phyloP scores from a whole-genome alignment of 345 rosid species.

The Draba incana region DNA sequence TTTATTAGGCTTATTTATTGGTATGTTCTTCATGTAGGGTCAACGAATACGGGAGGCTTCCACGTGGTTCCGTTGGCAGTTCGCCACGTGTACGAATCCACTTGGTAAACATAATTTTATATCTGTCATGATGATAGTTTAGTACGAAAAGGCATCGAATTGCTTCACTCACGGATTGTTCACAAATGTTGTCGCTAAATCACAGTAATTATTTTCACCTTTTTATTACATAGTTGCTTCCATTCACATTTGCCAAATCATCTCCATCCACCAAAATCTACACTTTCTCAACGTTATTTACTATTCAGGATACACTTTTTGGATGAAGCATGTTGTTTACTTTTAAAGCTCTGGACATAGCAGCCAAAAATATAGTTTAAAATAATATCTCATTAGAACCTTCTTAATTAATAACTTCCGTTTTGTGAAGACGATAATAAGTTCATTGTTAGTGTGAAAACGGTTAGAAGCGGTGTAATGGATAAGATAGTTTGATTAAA shows the following conservation, averaged over 20 bases:
- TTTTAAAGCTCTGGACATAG: no score
- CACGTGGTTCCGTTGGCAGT: background rate
- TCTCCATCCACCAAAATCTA: background rate
- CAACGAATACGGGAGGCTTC: slow-evolving; percentile 1
- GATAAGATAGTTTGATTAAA: no score
- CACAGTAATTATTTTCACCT: slow-evolving; percentile 15
- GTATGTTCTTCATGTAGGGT: background rate
- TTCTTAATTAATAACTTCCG: no score
- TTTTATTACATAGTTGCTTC: slow-evolving; percentile 31
- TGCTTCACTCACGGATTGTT: slow-evolving; percentile 35
- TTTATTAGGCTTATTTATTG: background rate
- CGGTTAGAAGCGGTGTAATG: no score
- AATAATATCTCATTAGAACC: no score
- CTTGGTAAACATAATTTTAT: slow-evolving; percentile 28
- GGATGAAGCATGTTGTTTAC: background rate
- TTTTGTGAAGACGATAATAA: no score
- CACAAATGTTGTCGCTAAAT: slow-evolving; percentile 18
- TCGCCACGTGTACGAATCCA: slow-evolving; percentile 7
- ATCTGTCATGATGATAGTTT: slow-evolving; percentile 25
- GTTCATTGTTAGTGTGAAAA: no score
- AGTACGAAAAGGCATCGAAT: slow-evolving; percentile 38
- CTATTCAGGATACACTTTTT: background rate
- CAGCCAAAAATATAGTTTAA: no score
- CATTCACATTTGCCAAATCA: slow-evolving; percentile 7
- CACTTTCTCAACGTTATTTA: slow-evolving; percentile 3